These are phyloP conservation scores for Cladosporium sp. DNA, from an alignment of 2,329 filamentous ascomycete genomes.

Conservation along the genomic window DNA sequence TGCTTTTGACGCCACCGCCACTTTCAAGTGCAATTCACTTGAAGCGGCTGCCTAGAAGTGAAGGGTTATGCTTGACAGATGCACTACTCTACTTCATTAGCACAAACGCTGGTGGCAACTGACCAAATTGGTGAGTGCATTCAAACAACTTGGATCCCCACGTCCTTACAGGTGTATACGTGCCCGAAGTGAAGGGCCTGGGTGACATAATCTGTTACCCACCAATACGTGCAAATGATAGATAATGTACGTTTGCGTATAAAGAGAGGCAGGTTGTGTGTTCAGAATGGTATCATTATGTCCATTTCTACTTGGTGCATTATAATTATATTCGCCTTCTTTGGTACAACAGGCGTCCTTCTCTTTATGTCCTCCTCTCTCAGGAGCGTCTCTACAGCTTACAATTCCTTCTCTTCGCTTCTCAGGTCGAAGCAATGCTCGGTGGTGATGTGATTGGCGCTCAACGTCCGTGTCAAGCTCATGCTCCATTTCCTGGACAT, in stretches of 20 bases:
- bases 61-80: not conserved
- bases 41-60: not conserved
- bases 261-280: not conserved
- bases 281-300: constrained; percentile 7
- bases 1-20: not conserved
- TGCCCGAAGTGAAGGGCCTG: not conserved
- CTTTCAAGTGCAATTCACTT: no score
- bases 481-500: not conserved
- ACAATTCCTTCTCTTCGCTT: not conserved
- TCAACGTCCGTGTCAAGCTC: not conserved
- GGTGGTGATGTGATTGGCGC: not conserved
- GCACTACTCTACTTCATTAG: not conserved
- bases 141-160: no score
- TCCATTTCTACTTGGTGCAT: constrained; percentile 7
- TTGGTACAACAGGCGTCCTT: constrained; percentile 3
- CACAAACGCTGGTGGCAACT: no score
- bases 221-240: no score
- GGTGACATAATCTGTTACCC: no score
- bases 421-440: not conserved
- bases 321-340: constrained; percentile 7
- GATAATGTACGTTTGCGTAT: no score
- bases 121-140: no score
- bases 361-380: not conserved
- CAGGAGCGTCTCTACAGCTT: not conserved
- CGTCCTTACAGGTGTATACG: not conserved